Conservation (phyloP, 768 basidiomycete genomes). For the Agrocybe pediades region DNA sequence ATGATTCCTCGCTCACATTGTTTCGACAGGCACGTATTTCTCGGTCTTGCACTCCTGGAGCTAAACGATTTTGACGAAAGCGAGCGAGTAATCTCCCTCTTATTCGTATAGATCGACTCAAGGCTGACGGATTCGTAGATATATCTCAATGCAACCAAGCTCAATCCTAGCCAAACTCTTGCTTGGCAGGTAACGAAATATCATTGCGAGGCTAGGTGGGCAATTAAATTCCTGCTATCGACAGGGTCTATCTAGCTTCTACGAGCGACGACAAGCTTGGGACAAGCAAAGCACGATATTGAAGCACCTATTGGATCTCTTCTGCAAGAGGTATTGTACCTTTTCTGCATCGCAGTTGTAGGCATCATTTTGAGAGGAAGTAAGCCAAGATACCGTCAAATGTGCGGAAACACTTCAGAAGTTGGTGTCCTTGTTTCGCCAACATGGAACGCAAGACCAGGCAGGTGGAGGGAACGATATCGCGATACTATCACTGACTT, state of each 20-base stretch:
- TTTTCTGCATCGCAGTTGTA: not conserved
- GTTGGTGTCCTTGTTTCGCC: conserved; percentile 60
- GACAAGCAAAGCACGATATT: conserved; percentile 56
- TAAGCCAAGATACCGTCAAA: conserved; percentile 74
- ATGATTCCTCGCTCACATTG: not conserved
- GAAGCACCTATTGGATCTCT: conserved; percentile 56
- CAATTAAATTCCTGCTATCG: not conserved
- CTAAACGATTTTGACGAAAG: conserved; percentile 70
- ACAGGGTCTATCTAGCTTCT: conserved; percentile 74
- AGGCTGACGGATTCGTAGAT: conserved; percentile 42
- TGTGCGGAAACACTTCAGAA: conserved; percentile 84
- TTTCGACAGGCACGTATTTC: conserved; percentile 73
- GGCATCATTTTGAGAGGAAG: not conserved
- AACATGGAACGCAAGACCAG: conserved; percentile 61
- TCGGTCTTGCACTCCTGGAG: conserved; percentile 79
- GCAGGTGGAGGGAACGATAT: conserved; percentile 33
- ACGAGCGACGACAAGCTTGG: conserved; percentile 67
- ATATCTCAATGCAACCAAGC: conserved; percentile 74
- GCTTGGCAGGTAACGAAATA: conserved; percentile 77
- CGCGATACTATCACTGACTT: not conserved
- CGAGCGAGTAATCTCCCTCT: conserved; percentile 72
- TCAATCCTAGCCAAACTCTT: conserved; percentile 68
- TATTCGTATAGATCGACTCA: not conserved
- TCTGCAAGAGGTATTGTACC: conserved; percentile 61
- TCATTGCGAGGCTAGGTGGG: conserved; percentile 12